phyloP scores from a whole-genome alignment of 208 protist species.

The Trypanosomatidae sp. region DNA sequence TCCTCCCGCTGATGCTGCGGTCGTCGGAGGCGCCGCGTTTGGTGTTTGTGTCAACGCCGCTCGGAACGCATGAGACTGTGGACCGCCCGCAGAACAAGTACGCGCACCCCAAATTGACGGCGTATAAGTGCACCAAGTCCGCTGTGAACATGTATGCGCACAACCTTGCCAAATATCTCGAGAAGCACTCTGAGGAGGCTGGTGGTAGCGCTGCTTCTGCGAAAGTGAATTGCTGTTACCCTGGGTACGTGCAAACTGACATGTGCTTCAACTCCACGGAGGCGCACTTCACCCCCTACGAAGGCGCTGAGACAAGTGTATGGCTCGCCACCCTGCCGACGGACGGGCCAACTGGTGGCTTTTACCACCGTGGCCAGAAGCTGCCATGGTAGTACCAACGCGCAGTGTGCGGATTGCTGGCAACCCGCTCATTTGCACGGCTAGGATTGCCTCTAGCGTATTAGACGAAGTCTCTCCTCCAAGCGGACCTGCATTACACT shows the following conservation, averaged over 20 bases:
- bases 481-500: not conserved
- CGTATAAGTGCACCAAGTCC: constrained; percentile 74
- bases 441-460: not conserved
- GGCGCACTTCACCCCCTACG: constrained; percentile 48
- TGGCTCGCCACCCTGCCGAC: constrained; percentile 71
- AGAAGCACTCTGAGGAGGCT: constrained; percentile 40
- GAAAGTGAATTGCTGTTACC: constrained; percentile 77
- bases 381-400: constrained; percentile 60
- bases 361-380: constrained; percentile 74
- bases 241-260: constrained; percentile 80
- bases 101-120: constrained; percentile 28
- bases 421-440: not conserved
- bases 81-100: constrained; percentile 57
- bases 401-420: not conserved
- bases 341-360: constrained; percentile 80
- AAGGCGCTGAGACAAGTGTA: constrained; percentile 78
- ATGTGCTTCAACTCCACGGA: constrained; percentile 63
- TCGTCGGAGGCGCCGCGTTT: constrained; percentile 62
- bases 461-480: not conserved
- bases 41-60: constrained; percentile 74
- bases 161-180: constrained; percentile 72
- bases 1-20: constrained; percentile 58
- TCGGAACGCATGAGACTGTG: constrained; percentile 58
- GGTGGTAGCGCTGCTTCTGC: constrained; percentile 52
- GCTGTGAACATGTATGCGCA: constrained; percentile 85